These are phyloP conservation scores for Albizia julibrissin DNA, from an alignment of 306 rosid genomes.

Conservation along the genomic window DNA sequence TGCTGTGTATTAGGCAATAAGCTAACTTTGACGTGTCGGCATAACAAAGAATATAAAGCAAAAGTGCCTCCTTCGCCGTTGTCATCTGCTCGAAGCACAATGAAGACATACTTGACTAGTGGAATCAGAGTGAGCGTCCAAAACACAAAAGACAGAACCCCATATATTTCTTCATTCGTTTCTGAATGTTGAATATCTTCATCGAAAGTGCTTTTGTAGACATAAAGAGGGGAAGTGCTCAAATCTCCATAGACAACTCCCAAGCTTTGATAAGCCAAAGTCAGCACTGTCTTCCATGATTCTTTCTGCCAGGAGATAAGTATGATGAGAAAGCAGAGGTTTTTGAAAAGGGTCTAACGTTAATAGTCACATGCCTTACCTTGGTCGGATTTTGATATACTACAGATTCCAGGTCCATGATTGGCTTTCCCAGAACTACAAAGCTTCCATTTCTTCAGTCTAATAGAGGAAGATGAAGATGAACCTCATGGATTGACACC, in stretches of 20 bases:
- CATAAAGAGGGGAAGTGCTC: slow-evolving; percentile 89
- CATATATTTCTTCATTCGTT: slow-evolving; percentile 89
- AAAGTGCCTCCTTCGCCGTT: slow-evolving; percentile 99
- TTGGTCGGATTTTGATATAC: slow-evolving; percentile 54
- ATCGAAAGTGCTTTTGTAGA: slow-evolving; percentile 86
- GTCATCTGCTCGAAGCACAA: slow-evolving; percentile 93
- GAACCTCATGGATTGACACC: slow-evolving; percentile 42
- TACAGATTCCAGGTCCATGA: slow-evolving; percentile 84
- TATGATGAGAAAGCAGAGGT: slow-evolving; percentile 33
- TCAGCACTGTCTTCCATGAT: slow-evolving; percentile 84
- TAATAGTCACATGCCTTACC: slow-evolving; percentile 47
- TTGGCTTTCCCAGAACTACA: slow-evolving; percentile 35
- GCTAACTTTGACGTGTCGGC: slow-evolving; percentile 86
- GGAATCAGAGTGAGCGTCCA: slow-evolving; percentile 94
- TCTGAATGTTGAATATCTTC: slow-evolving; percentile 93
- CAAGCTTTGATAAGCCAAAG: slow-evolving; percentile 89
- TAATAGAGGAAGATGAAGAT: slow-evolving; percentile 32
- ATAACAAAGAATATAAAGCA: slow-evolving; percentile 83
- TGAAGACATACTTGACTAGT: slow-evolving; percentile 82
- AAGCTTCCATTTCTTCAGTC: slow-evolving; percentile 40
- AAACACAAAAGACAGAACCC: slow-evolving; percentile 85
- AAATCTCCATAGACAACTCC: slow-evolving; percentile 97
- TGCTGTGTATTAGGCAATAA: slow-evolving; percentile 86
- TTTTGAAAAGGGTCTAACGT: slow-evolving; percentile 2
- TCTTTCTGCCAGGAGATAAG: slow-evolving; percentile 56